Percentiles rank a stretch among this genome's conserved stretches.
phyloP scores from a whole-genome alignment of 2,329 filamentous ascomycete genomes.

The Claviceps fusiformis region DNA sequence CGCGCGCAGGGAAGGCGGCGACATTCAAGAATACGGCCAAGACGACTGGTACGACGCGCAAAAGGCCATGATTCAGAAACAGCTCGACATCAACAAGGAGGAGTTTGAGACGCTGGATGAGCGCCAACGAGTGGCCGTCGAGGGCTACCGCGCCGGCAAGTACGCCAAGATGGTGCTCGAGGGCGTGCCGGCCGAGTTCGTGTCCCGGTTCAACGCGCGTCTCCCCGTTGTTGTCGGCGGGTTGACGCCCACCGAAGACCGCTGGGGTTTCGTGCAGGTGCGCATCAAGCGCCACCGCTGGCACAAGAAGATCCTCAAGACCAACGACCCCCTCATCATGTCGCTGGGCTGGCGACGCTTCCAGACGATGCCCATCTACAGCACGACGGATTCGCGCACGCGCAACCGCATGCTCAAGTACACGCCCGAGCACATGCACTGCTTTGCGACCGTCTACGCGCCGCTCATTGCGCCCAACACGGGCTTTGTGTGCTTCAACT shows the following conservation, averaged over 20 bases:
- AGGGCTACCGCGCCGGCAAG: slow-evolving; percentile 82
- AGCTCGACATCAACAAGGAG: slow-evolving; percentile 89
- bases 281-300: slow-evolving; percentile 95
- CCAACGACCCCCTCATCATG: slow-evolving; percentile 93
- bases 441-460: slow-evolving; percentile 89
- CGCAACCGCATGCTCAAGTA: slow-evolving; percentile 98
- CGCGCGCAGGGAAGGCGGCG: slow-evolving; percentile 54
- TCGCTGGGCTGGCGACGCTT: slow-evolving; percentile 93
- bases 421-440: slow-evolving; percentile 98
- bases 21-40: slow-evolving; percentile 75
- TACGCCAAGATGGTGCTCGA: slow-evolving; percentile 88
- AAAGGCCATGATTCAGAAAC: slow-evolving; percentile 88
- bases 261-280: slow-evolving; percentile 90
- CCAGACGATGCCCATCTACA: slow-evolving; percentile 85
- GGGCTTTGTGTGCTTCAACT: slow-evolving; percentile 87
- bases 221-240: slow-evolving; percentile 82
- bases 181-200: slow-evolving; percentile 82
- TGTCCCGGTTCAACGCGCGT: slow-evolving; percentile 64
- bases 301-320: slow-evolving; percentile 99
- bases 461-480: slow-evolving; percentile 92
- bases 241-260: slow-evolving; percentile 84
- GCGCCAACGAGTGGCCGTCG: slow-evolving; percentile 65
- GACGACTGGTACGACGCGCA: slow-evolving; percentile 98
- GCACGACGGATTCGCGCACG: slow-evolving; percentile 83
- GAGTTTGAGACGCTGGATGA: slow-evolving; percentile 86